Base-by-base conservation (phyloP, 108 stramenopile genomes). In the Licmophora abbreviata region DNA sequence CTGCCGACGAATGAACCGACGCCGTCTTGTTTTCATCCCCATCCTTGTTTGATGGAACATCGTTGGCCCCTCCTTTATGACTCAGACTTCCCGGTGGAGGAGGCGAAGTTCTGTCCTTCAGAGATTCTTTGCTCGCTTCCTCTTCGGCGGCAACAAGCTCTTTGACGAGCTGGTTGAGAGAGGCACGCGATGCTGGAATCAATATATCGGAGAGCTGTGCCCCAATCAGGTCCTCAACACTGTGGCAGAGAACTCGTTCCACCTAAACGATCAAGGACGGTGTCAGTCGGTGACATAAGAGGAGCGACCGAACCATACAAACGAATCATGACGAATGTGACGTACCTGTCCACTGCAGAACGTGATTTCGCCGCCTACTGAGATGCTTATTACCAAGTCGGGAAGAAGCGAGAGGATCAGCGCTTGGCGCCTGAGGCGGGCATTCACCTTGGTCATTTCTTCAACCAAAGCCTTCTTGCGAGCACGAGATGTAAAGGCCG, bases 381-480 rank as follows among this genome's bases (percentile, higher is more conserved):
- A 43, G 36, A 79, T 72, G 11, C 76, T 74, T 41, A 92, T 63
- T 2, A 92, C 83, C n/a, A 86, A 56, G 58, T 87, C 85, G 5
- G 89, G 89, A 6, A 92, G 63, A 25, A 79, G 66, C 2, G 80
- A 68, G 14, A 92, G 66, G 63, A 92, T 92, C 30, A 87, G 38
- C 11, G 83, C 85, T 40, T 87, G 81, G 32, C 79, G 56, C 24
- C 69, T 59, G 10, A 92, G 62, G 15, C 75, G 66, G 11, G 80
- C 78, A 63, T 92, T 92, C 4, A 69, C 71, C 29, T 57, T 54
- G 15, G 85, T 75, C 82, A 95, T 91, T 53, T 86, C 87, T 63
- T 90, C 84, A 12, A 92, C 81, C 22, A 81, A 59, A 17, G 84
- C 83, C 71, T 92, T 95, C 58, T 95, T 95, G 9, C 94, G 73